A percentile compares a stretch with the other conserved stretches of the same genome.
phyloP scores from a whole-genome alignment of 176 grass and related monocot genomes.

The Eragrostis nindensis region DNA sequence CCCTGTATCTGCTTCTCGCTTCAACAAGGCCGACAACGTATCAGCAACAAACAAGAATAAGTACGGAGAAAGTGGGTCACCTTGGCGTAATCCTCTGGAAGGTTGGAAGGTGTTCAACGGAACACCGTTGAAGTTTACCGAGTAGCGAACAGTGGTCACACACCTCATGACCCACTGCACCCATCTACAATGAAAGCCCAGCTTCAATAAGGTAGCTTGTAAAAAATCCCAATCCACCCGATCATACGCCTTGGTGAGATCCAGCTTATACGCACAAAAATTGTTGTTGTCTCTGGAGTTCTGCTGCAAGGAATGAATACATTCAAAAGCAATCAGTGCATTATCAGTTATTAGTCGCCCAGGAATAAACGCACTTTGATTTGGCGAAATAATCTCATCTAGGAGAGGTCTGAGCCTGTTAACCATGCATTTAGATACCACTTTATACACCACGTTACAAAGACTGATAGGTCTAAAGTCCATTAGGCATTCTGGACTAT shows the following conservation, averaged over 20 bases:
- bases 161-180: neutral
- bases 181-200: neutral
- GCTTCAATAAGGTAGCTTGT: no score
- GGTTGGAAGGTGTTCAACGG: neutral
- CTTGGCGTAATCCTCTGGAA: neutral
- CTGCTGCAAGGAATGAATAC: neutral
- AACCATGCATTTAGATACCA: neutral
- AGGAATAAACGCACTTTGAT: neutral
- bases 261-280: neutral
- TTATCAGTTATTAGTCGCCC: neutral
- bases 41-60: neutral
- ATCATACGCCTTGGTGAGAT: no score
- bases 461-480: neutral
- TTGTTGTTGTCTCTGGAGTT: no score
- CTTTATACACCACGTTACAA: neutral
- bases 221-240: no score
- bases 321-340: neutral
- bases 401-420: neutral
- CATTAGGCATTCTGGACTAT: fast-evolving
- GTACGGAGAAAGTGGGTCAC: neutral
- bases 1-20: no score
- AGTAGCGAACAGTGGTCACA: neutral
- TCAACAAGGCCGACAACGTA: neutral
- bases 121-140: neutral
- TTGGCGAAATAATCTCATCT: neutral